phyloP scores from a whole-genome alignment of 2,329 filamentous ascomycete genomes.

The Cylindrodendrum hubeiense region DNA sequence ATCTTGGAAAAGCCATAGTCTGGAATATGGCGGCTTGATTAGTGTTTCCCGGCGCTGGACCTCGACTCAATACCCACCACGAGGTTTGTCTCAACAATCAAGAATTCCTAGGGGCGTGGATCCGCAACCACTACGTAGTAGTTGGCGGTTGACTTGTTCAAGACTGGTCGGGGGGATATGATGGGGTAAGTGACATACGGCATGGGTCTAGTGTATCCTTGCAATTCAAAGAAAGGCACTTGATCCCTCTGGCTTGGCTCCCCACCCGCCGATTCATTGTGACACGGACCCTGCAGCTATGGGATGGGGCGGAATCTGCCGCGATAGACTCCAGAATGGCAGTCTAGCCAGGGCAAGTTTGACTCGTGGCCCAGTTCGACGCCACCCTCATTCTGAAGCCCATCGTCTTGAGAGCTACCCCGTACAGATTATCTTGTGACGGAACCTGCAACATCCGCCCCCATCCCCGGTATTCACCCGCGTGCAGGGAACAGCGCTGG shows the following conservation, averaged over 20 bases:
- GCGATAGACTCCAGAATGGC: neutral
- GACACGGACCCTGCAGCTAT: neutral
- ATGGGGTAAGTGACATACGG: neutral
- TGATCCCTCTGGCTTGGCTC: neutral
- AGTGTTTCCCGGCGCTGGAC: too few species aligned
- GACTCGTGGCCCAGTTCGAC: too few species aligned
- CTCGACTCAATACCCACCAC: too few species aligned
- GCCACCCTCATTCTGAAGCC: neutral
- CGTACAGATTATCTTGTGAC: too few species aligned
- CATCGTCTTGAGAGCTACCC: neutral
- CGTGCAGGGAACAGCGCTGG: neutral
- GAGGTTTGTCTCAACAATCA: too few species aligned
- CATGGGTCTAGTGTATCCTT: neutral
- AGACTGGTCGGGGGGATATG: neutral
- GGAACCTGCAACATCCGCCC: too few species aligned
- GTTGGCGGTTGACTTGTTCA: neutral
- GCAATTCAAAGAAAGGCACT: neutral
- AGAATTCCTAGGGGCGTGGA: neutral
- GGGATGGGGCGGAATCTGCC: neutral
- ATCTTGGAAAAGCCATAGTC: too few species aligned
- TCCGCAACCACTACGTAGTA: too few species aligned
- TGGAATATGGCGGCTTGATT: too few species aligned
- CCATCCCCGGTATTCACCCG: slow-evolving; percentile 4
- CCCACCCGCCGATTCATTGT: neutral
- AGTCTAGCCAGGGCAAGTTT: neutral